Evolutionary conservation across 495 filamentous ascomycete species (phyloP).

Genomic region (Hypomontagnella submonticulosa): DNA sequence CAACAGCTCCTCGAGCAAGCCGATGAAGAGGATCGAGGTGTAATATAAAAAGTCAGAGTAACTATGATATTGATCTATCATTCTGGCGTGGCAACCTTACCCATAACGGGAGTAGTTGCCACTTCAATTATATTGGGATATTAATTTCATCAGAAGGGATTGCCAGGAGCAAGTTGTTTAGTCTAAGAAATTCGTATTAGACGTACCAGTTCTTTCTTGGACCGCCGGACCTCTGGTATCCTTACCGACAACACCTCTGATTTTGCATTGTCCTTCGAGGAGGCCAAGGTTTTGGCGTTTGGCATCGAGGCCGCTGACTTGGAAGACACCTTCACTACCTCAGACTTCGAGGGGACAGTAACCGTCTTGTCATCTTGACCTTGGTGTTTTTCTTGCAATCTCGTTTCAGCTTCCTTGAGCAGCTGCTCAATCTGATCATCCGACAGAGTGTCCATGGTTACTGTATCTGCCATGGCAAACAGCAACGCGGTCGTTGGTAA

Average conservation of each 20-base stretch:
- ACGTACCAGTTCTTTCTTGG: constrained; percentile 58
- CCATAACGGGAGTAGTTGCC: constrained; percentile 75
- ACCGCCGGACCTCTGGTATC: constrained; percentile 48
- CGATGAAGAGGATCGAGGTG: constrained; percentile 17
- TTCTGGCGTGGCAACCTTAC: constrained; percentile 73
- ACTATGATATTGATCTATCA: constrained; percentile 86
- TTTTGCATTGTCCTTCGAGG: constrained; percentile 38
- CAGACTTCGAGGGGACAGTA: constrained; percentile 21
- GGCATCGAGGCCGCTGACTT: constrained; percentile 22
- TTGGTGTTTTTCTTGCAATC: constrained; percentile 44
- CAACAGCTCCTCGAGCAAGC: constrained; percentile 27
- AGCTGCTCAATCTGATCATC: constrained; percentile 47
- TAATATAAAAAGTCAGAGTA: constrained; percentile 84
- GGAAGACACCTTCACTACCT: constrained; percentile 19
- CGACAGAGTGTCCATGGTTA: constrained; percentile 27
- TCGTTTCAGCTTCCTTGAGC: constrained; percentile 44
- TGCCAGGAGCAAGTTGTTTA: constrained; percentile 4
- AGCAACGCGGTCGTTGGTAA: constrained; percentile 8
- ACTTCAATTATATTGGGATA: constrained; percentile 58
- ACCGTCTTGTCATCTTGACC: constrained; percentile 33
- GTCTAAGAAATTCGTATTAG: background rate
- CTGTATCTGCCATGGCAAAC: constrained; percentile 37
- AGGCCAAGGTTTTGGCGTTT: constrained; percentile 10
- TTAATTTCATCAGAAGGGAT: constrained; percentile 54
- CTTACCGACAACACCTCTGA: constrained; percentile 52